Evolutionary conservation across 2,329 filamentous ascomycete species (phyloP).

Genomic region (Microdochium trichocladiopsis): DNA sequence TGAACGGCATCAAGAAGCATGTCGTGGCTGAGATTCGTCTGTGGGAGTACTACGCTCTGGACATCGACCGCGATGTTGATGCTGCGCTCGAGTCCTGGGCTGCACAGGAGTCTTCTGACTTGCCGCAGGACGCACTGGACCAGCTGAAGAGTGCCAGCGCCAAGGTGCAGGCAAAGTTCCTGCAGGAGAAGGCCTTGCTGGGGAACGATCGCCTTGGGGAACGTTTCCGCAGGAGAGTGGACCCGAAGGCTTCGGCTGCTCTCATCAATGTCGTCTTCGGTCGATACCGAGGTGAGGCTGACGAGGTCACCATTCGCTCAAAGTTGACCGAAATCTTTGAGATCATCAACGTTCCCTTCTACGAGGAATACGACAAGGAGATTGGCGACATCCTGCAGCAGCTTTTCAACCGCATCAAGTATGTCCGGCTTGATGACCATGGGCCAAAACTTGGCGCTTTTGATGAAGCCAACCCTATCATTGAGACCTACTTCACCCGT

Average conservation of each 20-base stretch:
- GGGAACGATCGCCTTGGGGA: slow-evolving; percentile 72
- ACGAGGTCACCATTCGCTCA: slow-evolving; percentile 44
- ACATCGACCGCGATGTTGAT: slow-evolving; percentile 67
- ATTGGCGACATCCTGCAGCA: slow-evolving; percentile 79
- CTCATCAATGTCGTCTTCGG: slow-evolving; percentile 63
- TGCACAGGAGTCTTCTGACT: slow-evolving; percentile 30
- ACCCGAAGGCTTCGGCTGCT: slow-evolving; percentile 63
- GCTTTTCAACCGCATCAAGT: slow-evolving; percentile 90
- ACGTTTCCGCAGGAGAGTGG: slow-evolving; percentile 65
- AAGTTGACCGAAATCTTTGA: slow-evolving; percentile 63
- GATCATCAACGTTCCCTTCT: slow-evolving; percentile 79
- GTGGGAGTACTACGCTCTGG: slow-evolving; percentile 89
- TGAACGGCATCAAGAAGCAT: slow-evolving; percentile 75
- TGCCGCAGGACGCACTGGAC: slow-evolving; percentile 27
- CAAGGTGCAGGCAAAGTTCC: slow-evolving; percentile 51
- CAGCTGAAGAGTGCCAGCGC: slow-evolving; percentile 37
- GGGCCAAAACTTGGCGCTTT: slow-evolving; percentile 83
- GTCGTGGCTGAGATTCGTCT: slow-evolving; percentile 72
- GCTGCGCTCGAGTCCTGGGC: slow-evolving; percentile 68
- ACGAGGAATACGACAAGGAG: slow-evolving; percentile 86
- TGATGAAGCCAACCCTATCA: slow-evolving; percentile 68
- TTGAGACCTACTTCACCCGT: slow-evolving; percentile 93
- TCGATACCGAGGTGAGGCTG: slow-evolving; percentile 50
- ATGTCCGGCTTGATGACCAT: slow-evolving; percentile 85
- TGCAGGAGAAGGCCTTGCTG: slow-evolving; percentile 62